Conservation (phyloP, 805 yeast genomes). For the Lipomyces anomalus region DNA sequence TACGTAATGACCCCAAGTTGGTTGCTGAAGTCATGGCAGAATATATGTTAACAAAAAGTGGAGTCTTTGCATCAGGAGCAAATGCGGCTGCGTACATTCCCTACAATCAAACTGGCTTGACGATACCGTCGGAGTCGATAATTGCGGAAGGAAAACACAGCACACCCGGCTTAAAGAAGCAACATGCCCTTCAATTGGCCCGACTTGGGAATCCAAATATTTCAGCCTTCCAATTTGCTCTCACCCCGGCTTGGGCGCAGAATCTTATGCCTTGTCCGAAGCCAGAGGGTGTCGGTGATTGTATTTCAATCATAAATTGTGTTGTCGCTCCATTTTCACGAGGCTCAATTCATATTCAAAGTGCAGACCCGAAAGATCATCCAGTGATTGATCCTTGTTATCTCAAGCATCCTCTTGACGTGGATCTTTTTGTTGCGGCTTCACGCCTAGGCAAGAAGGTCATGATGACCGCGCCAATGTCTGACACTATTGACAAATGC, state of each 20-base stretch:
- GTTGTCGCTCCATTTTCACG: conserved; percentile 3
- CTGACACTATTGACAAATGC: conserved; percentile 1
- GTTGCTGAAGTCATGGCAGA: background rate
- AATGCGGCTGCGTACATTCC: background rate
- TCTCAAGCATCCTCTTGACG: background rate
- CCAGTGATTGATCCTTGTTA: conserved; percentile 1
- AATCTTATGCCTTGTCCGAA: conserved; percentile 1
- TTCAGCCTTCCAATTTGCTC: conserved; percentile 1
- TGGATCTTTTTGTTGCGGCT: background rate
- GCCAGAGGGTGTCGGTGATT: conserved; percentile 1
- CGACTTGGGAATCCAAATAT: conserved; percentile 1
- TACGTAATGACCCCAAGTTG: background rate
- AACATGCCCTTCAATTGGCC: background rate
- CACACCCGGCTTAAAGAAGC: background rate
- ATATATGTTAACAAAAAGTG: background rate
- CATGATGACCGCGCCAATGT: background rate
- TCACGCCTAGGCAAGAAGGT: conserved; percentile 6
- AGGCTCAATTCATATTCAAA: conserved; percentile 1
- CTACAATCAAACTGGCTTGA: background rate
- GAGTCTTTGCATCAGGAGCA: background rate
- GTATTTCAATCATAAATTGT: background rate
- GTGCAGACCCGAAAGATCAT: background rate
- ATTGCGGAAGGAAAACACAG: background rate
- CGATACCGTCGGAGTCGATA: background rate
- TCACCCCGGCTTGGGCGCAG: background rate